phyloP scores from a whole-genome alignment of 345 rosid genomes.

The Acer negundo region DNA sequence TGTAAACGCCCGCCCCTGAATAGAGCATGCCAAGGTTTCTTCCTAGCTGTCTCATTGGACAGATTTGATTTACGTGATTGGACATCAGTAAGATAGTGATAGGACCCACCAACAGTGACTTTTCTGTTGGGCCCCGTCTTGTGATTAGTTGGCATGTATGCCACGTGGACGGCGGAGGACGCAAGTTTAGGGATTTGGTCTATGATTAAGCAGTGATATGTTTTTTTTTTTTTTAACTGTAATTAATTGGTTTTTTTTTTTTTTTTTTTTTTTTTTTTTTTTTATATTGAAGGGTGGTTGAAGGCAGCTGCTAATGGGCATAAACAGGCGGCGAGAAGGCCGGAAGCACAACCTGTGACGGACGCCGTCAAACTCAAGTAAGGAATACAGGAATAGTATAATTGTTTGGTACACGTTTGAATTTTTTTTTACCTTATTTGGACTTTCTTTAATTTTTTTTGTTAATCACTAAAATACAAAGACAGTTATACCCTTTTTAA shows the following conservation, averaged over 20 bases:
- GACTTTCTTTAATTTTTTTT: background rate
- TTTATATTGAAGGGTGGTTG: constrained; percentile 42
- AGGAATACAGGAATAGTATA: background rate
- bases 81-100: constrained; percentile 8
- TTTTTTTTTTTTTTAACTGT: background rate
- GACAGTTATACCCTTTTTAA: constrained; percentile 5
- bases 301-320: constrained; percentile 32
- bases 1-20: no score
- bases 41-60: constrained; percentile 34
- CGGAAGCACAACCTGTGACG: constrained; percentile 28
- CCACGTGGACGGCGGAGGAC: constrained; percentile 39
- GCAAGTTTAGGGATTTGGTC: background rate
- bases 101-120: background rate
- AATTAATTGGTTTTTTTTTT: background rate
- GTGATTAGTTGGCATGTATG: background rate
- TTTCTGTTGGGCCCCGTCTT: constrained; percentile 17
- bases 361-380: constrained; percentile 61
- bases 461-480: background rate
- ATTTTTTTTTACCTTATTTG: no score
- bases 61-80: constrained; percentile 26
- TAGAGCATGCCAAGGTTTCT: background rate
- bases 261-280: background rate
- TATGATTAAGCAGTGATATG: background rate
- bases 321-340: constrained; percentile 20
- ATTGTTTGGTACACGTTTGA: background rate